Percentiles rank a stretch among this genome's conserved stretches.
Evolutionary conservation across 768 basidiomycete genomes (phyloP).

Genomic region (Amanita rubescens): DNA sequence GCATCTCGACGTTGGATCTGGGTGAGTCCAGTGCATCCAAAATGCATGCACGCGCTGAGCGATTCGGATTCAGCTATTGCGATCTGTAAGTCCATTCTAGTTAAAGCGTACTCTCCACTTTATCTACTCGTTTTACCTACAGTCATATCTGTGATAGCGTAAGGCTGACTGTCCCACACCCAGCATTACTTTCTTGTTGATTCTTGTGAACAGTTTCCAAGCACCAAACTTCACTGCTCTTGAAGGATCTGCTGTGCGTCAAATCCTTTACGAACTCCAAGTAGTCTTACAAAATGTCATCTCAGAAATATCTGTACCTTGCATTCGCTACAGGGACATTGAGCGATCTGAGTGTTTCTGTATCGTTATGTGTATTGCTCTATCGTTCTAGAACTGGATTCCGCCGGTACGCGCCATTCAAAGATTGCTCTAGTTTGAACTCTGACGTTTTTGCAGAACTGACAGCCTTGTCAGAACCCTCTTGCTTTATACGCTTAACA

Average conservation of each 20-base stretch:
- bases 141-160: slow-evolving; percentile 53
- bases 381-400: slow-evolving; percentile 45
- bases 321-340: slow-evolving; percentile 44
- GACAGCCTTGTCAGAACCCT: slow-evolving; percentile 41
- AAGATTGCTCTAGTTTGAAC: background rate
- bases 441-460: slow-evolving; percentile 29
- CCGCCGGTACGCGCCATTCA: slow-evolving; percentile 24
- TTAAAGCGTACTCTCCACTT: background rate
- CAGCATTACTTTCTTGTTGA: background rate
- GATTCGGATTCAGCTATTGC: slow-evolving; percentile 24
- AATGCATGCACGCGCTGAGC: background rate
- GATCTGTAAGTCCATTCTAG: slow-evolving; percentile 22
- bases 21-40: slow-evolving; percentile 23
- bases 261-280: background rate
- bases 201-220: slow-evolving; percentile 25
- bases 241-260: slow-evolving; percentile 29
- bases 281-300: background rate
- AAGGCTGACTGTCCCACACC: slow-evolving; percentile 10
- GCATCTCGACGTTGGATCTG: slow-evolving; percentile 36
- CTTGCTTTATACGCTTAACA: slow-evolving; percentile 47
- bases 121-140: background rate
- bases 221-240: slow-evolving; percentile 30
- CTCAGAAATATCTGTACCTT: slow-evolving; percentile 42
- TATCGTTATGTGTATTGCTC: slow-evolving; percentile 42
- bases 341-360: slow-evolving; percentile 44